phyloP scores from a whole-genome alignment of 495 filamentous ascomycete species.

The Annulohypoxylon moriforme region DNA sequence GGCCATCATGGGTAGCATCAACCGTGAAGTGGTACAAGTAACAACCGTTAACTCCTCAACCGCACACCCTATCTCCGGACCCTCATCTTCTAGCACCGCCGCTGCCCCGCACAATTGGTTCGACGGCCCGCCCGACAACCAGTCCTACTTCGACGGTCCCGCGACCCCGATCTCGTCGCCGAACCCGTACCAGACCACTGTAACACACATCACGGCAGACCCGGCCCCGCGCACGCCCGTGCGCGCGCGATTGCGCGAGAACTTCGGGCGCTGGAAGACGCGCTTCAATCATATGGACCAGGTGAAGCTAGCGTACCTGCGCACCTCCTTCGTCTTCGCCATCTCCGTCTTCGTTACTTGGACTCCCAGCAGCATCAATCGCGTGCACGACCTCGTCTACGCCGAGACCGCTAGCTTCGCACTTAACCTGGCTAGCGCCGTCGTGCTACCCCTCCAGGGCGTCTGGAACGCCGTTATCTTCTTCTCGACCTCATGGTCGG shows the following conservation, averaged over 20 bases:
- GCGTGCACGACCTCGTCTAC: slow-evolving; percentile 74
- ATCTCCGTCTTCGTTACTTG: slow-evolving; percentile 83
- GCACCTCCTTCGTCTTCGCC: slow-evolving; percentile 84
- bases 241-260: slow-evolving; percentile 5
- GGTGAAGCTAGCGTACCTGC: slow-evolving; percentile 79
- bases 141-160: slow-evolving; percentile 26
- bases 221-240: slow-evolving; percentile 34
- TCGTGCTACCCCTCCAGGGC: slow-evolving; percentile 86
- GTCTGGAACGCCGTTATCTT: slow-evolving; percentile 89
- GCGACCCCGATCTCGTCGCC: slow-evolving; percentile 12
- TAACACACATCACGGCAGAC: slow-evolving; percentile 39
- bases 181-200: slow-evolving; percentile 40
- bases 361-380: slow-evolving; percentile 83
- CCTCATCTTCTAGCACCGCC: slow-evolving; percentile 26
- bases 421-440: slow-evolving; percentile 74
- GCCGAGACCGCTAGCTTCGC: slow-evolving; percentile 68
- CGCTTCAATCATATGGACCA: slow-evolving; percentile 63
- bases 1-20: slow-evolving; percentile 48
- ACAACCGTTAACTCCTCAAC: slow-evolving; percentile 47
- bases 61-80: slow-evolving; percentile 17
- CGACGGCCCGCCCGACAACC: slow-evolving; percentile 42
- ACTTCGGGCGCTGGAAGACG: slow-evolving; percentile 33
- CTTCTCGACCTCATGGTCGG: slow-evolving; percentile 65
- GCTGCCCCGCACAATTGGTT: slow-evolving; percentile 41
- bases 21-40: slow-evolving; percentile 47